Conservation (phyloP, 2,329 filamentous ascomycete species). For the Malbranchea zuffiana region DNA sequence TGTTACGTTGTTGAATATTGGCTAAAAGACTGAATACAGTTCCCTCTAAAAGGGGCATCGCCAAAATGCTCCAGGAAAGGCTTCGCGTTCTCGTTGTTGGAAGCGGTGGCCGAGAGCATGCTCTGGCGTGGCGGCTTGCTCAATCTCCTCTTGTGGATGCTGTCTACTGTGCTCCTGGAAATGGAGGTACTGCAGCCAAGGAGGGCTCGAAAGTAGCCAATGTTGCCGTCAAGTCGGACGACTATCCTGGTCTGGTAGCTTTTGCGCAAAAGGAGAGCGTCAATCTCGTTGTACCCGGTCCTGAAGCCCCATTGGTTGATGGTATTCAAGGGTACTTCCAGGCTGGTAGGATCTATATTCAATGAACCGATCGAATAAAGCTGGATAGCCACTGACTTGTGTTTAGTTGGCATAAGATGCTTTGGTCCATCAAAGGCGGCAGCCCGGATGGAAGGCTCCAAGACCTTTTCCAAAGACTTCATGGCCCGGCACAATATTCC, state of each 20-base stretch:
- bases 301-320: constrained; percentile 85
- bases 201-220: constrained; percentile 58
- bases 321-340: constrained; percentile 79
- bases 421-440: constrained; percentile 81
- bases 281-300: constrained; percentile 79
- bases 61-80: constrained; percentile 33
- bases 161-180: constrained; percentile 62
- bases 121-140: constrained; percentile 84
- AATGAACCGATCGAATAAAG: neutral
- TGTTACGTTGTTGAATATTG: too few species aligned
- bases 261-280: constrained; percentile 63
- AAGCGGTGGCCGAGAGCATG: constrained; percentile 89
- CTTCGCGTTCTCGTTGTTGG: constrained; percentile 76
- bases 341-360: constrained; percentile 30
- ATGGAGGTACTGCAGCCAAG: constrained; percentile 69
- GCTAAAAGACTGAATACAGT: neutral
- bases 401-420: constrained; percentile 56
- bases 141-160: constrained; percentile 68
- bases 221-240: constrained; percentile 57
- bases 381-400: constrained; percentile 1
- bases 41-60: neutral
- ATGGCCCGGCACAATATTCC: constrained; percentile 87
- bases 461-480: constrained; percentile 95
- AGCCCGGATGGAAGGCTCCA: constrained; percentile 87
- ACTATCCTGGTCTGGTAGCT: constrained; percentile 65